These are phyloP conservation scores for Cryoendolithus antarcticus DNA, from an alignment of 2,329 filamentous ascomycete species.

Conservation along the genomic window DNA sequence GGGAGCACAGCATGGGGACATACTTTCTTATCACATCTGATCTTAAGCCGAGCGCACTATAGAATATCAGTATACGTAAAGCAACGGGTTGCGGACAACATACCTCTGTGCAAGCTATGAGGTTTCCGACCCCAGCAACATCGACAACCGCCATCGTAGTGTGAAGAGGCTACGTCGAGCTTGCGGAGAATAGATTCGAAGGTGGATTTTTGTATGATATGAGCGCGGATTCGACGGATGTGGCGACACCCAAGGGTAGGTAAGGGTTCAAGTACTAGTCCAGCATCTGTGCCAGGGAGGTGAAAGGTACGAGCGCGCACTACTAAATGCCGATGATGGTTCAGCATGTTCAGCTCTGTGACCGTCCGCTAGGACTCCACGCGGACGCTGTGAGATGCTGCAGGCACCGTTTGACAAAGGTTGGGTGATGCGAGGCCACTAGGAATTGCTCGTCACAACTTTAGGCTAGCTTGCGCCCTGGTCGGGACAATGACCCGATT, in stretches of 20 bases:
- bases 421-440: no score
- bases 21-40: not conserved
- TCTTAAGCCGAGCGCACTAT: not conserved
- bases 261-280: not conserved
- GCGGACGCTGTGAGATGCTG: no score
- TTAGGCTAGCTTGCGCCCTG: no score
- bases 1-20: not conserved
- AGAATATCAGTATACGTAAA: no score
- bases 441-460: no score
- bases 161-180: not conserved
- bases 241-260: not conserved
- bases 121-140: not conserved
- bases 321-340: no score
- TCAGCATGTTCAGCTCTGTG: no score
- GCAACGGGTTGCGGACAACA: no score
- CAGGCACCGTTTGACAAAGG: no score
- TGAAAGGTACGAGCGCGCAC: not conserved
- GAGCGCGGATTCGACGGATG: not conserved
- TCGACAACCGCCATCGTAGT: not conserved
- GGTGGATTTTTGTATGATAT: not conserved
- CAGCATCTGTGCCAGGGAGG: not conserved
- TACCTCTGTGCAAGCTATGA: not conserved
- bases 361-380: no score
- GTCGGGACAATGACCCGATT: no score
- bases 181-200: not conserved